phyloP scores from a whole-genome alignment of 495 filamentous ascomycete species.

The Collariella sp. region DNA sequence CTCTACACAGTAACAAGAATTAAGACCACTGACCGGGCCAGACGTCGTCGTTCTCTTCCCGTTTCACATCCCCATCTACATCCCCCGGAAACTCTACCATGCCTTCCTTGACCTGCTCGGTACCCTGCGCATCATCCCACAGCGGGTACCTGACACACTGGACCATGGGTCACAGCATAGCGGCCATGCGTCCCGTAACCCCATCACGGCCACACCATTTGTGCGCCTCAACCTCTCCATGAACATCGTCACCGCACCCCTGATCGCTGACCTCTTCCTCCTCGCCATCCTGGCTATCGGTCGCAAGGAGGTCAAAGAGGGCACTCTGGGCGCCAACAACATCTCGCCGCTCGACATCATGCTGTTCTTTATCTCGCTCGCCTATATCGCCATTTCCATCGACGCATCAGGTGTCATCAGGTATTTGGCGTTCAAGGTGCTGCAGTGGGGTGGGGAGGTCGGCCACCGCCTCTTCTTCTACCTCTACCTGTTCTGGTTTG shows the following conservation, averaged over 20 bases:
- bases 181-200: conserved; percentile 7
- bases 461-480: conserved; percentile 59
- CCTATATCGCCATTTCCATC: conserved; percentile 66
- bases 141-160: conserved; percentile 21
- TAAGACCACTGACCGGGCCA: conserved; percentile 15
- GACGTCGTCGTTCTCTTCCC: conserved; percentile 58
- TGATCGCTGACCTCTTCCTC: conserved; percentile 57
- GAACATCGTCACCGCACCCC: conserved; percentile 57
- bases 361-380: conserved; percentile 59
- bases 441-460: conserved; percentile 52
- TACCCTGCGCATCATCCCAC: conserved; percentile 42
- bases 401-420: conserved; percentile 60
- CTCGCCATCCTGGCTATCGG: conserved; percentile 56
- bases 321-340: conserved; percentile 50
- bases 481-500: conserved; percentile 59
- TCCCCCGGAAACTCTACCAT: conserved; percentile 43
- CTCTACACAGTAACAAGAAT: not conserved
- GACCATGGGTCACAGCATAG: conserved; percentile 8
- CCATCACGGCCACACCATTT: conserved; percentile 18
- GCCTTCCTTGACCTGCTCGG: conserved; percentile 34
- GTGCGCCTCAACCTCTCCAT: conserved; percentile 47
- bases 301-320: conserved; percentile 50
- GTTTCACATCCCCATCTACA: conserved; percentile 48
- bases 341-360: conserved; percentile 59
- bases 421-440: conserved; percentile 57